Evolutionary conservation across 192 early-diverging fungal genomes (phyloP), one percentile per base, ranked within the genome.

Genomic region (Podochytrium sp.): DNA sequence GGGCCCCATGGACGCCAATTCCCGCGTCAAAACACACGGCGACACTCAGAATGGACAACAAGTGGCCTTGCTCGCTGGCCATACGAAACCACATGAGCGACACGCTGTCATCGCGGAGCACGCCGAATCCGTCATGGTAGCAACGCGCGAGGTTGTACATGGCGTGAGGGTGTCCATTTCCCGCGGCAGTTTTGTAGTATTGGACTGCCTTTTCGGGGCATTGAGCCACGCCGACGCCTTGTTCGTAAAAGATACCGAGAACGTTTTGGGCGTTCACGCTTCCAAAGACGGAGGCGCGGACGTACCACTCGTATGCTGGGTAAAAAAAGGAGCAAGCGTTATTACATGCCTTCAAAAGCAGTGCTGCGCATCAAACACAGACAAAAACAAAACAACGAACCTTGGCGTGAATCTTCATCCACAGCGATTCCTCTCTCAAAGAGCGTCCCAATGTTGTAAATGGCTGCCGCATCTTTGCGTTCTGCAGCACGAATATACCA

Each of bases 11-110:
- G 4, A 88, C 71, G 20, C 93, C 93, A 4, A 94, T 78, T 14
- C 92, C 93, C 63, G 88, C 88, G 76, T 95, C 93, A 76, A 87
- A 84, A 58, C 89, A 91, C 61, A 93, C 90, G 3, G 87, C 94
- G 29, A 92, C 80, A 38, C 82, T 92, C n/a, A 84, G 75, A 41
- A 81, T 70, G 7, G 81, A 78, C 14, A 81, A 25, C 18, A 76
- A 38, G 51, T 87, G 81, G 18, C 76, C 74, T 64, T 88, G 87
- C 33, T 66, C 55, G 2, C 85, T 77, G 6, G 80, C 81, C 56
- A 72, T 74, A 16, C 43, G 27, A 60, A 85, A 87, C 81, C 81
- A 87, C 56, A 40, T 42, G 14, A 82, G 64, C 16, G 87, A 84
- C 33, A 75, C 47, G 1, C 29, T 33, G 53, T 85, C 71, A 76